These are phyloP conservation scores for Trametes villosa DNA, from an alignment of 768 basidiomycete genomes.

Conservation along the genomic window DNA sequence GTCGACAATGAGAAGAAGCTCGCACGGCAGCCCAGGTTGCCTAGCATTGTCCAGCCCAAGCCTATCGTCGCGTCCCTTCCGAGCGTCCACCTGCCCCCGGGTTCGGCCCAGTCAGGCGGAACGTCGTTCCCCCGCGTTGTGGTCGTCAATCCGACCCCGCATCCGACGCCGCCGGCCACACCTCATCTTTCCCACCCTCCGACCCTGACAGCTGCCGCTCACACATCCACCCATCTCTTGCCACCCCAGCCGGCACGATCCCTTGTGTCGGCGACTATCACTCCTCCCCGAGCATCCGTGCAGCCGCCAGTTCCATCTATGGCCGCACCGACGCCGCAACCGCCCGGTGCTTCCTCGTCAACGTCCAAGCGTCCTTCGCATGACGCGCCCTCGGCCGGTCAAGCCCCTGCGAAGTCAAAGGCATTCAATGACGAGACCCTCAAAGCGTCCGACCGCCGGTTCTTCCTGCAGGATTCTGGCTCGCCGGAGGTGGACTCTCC, in stretches of 20 bases:
- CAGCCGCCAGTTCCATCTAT: constrained; percentile 5
- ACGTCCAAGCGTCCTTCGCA: constrained; percentile 9
- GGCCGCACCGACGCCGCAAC: constrained; percentile 6
- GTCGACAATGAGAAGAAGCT: constrained; percentile 24
- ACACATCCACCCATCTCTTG: constrained; percentile 37
- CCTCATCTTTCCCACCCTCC: constrained; percentile 42
- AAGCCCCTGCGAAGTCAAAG: constrained; percentile 6
- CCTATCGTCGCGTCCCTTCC: constrained; percentile 28
- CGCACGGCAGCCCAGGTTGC: constrained; percentile 20
- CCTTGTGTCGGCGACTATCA: constrained; percentile 21
- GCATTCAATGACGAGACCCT: constrained; percentile 34
- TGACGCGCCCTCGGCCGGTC: constrained; percentile 5
- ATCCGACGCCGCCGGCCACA: constrained; percentile 77
- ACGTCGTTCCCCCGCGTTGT: constrained; percentile 58
- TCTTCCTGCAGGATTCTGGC: constrained; percentile 46
- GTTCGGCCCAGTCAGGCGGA: constrained; percentile 29
- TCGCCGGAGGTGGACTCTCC: constrained; percentile 46
- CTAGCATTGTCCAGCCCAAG: constrained; percentile 30
- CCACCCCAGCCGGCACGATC: constrained; percentile 32
- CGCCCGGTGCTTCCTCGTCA: constrained; percentile 1
- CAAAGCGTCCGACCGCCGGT: constrained; percentile 45
- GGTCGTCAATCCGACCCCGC: constrained; percentile 77
- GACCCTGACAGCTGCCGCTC: constrained; percentile 29
- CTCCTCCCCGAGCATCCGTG: constrained; percentile 19
- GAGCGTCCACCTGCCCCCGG: constrained; percentile 31